phyloP scores from a whole-genome alignment of 148 eudicot genomes.

The Vaccinium vitisidaea region DNA sequence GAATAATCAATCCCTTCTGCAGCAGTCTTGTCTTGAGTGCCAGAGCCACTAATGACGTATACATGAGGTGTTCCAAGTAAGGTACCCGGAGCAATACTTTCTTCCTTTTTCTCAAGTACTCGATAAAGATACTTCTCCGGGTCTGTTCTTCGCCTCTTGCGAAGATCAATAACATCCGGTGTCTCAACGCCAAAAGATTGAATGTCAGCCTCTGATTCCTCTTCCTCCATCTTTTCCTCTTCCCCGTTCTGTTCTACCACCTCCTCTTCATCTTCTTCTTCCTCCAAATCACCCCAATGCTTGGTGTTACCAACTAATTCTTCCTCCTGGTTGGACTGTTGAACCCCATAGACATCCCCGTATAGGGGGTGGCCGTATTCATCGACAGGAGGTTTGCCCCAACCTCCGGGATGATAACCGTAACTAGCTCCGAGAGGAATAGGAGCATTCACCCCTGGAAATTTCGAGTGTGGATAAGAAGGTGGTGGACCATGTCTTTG shows the following conservation, averaged over 20 bases:
- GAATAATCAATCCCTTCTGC: conserved; percentile 87
- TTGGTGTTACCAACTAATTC: conserved; percentile 23
- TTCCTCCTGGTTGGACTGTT: too few species aligned
- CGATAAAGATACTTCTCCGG: conserved; percentile 47
- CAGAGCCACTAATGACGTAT: conserved; percentile 49
- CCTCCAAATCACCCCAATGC: too few species aligned
- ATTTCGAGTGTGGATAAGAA: conserved; percentile 80
- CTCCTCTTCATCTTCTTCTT: conserved; percentile 48
- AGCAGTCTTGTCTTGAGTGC: conserved; percentile 78
- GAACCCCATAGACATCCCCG: too few species aligned
- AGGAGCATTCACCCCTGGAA: conserved; percentile 53
- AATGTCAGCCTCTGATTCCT: neutral
- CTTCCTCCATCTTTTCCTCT: neutral
- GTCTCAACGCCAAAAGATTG: conserved; percentile 16
- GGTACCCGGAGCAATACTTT: conserved; percentile 78
- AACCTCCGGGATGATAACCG: too few species aligned
- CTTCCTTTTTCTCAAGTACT: conserved; percentile 85
- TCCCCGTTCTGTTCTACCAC: conserved; percentile 52
- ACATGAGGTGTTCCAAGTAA: conserved; percentile 80
- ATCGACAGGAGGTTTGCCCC: too few species aligned
- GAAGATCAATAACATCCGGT: too few species aligned
- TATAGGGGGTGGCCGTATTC: too few species aligned
- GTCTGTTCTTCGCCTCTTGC: too few species aligned
- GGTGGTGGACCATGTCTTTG: conserved; percentile 99
- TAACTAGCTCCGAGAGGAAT: too few species aligned